Percentiles rank a stretch among this genome's conserved stretches.
These are phyloP conservation scores for Irineochytrium annulatum DNA, from an alignment of 192 early-diverging fungal species.

Conservation along the genomic window DNA sequence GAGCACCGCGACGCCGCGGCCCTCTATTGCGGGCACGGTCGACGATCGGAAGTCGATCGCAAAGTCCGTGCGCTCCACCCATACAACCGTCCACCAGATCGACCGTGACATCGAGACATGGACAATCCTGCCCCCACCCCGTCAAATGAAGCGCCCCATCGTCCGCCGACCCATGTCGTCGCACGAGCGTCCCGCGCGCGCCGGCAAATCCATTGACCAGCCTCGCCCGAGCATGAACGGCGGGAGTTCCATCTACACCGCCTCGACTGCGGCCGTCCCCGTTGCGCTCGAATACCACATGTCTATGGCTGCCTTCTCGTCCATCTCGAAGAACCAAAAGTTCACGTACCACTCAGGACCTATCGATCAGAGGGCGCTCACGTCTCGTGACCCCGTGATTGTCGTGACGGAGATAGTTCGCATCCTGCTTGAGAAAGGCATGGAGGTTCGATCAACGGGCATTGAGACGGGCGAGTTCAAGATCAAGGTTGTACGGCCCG, in stretches of 20 bases:
- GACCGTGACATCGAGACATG: no score
- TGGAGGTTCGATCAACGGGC: conserved; percentile 25
- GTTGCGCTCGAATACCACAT: not conserved
- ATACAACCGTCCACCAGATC: no score
- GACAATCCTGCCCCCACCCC: not conserved
- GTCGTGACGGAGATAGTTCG: conserved; percentile 27
- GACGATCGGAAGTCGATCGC: no score
- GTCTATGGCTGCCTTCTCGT: not conserved
- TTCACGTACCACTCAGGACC: conserved; percentile 43
- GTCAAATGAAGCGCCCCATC: no score
- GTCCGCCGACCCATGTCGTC: no score
- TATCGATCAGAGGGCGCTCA: conserved; percentile 43
- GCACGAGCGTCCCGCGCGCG: no score
- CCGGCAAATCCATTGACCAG: no score
- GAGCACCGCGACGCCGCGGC: no score
- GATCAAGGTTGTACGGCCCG: conserved; percentile 31
- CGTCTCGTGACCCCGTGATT: conserved; percentile 15
- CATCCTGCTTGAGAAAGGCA: conserved; percentile 29
- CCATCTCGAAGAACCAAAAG: conserved; percentile 1
- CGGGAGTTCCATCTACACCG: no score
- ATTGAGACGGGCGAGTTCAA: conserved; percentile 28
- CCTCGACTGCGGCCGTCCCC: not conserved
- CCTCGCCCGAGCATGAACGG: no score
- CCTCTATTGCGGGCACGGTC: no score
- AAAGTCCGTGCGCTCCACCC: no score